phyloP scores from a whole-genome alignment of 192 early-diverging fungal genomes.

The Coemansia sp. region DNA sequence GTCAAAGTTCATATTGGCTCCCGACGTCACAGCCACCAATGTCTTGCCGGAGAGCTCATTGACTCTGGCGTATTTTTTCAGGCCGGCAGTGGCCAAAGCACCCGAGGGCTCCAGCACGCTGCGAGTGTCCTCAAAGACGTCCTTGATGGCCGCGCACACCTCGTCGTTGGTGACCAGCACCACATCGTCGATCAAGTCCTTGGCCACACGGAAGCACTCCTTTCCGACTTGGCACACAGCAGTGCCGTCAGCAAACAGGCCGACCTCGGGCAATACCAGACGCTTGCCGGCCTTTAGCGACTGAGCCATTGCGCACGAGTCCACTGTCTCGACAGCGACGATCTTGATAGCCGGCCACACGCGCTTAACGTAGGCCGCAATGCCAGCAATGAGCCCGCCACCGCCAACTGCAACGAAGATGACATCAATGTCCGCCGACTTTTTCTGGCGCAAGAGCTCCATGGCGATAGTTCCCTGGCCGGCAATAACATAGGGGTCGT shows the following conservation, averaged over 20 bases:
- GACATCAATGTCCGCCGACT: slow-evolving; percentile 70
- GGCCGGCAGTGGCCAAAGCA: slow-evolving; percentile 84
- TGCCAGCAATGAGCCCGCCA: slow-evolving; percentile 92
- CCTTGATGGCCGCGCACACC: slow-evolving; percentile 92
- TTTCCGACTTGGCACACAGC: slow-evolving; percentile 92
- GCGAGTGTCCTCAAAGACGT: slow-evolving; percentile 90
- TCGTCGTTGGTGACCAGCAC: slow-evolving; percentile 94
- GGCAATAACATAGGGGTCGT: slow-evolving; percentile 98
- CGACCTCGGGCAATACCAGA: slow-evolving; percentile 78
- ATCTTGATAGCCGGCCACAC: slow-evolving; percentile 87
- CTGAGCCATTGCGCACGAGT: slow-evolving; percentile 88
- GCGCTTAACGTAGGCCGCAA: slow-evolving; percentile 93
- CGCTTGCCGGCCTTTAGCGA: slow-evolving; percentile 70
- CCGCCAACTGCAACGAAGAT: slow-evolving; percentile 95
- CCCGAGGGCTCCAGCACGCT: slow-evolving; percentile 98
- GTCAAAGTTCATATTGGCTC: slow-evolving; percentile 99
- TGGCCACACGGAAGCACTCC: slow-evolving; percentile 84
- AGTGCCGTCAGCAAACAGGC: slow-evolving; percentile 97
- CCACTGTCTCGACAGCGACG: slow-evolving; percentile 90
- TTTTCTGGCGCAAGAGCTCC: slow-evolving; percentile 76
- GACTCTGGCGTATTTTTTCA: slow-evolving; percentile 78
- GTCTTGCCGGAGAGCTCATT: slow-evolving; percentile 60
- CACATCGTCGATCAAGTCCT: slow-evolving; percentile 86
- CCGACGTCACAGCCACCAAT: slow-evolving; percentile 82
- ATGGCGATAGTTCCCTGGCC: slow-evolving; percentile 97